Percentiles rank a stretch among this genome's conserved stretches.
Evolutionary conservation across 805 yeast species (phyloP).

Genomic region (Wickerhamomyces pijperi): DNA sequence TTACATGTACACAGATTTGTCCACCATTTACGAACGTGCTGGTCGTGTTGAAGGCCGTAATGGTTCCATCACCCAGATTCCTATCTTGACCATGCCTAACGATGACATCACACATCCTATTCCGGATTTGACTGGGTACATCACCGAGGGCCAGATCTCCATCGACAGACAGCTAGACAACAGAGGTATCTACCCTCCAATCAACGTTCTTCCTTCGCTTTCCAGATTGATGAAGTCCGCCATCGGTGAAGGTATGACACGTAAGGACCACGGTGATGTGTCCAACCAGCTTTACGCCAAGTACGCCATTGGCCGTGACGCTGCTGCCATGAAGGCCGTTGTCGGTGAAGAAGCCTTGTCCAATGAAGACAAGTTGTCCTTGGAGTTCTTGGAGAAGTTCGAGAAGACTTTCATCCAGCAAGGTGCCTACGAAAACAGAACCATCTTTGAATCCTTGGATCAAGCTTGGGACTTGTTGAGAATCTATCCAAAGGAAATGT

Average conservation of each 20-base stretch:
- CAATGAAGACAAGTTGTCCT: conserved; percentile 91
- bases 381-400: conserved; percentile 95
- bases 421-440: conserved; percentile 95
- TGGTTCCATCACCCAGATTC: conserved; percentile 98
- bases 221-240: conserved; percentile 99
- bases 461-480: conserved; percentile 97
- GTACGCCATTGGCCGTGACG: conserved; percentile 99
- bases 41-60: conserved; percentile 99
- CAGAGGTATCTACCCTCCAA: conserved; percentile 98
- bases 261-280: conserved; percentile 99
- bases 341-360: conserved; percentile 99
- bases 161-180: conserved; percentile 93
- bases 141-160: conserved; percentile 97
- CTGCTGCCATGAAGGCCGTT: conserved; percentile 99
- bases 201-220: conserved; percentile 93
- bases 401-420: conserved; percentile 92
- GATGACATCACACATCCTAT: conserved; percentile 99
- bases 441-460: conserved; percentile 89
- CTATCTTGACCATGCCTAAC: conserved; percentile 98
- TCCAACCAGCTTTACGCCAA: conserved; percentile 98
- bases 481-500: conserved; percentile 97
- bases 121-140: conserved; percentile 99
- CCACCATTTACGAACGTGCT: conserved; percentile 98
- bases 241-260: conserved; percentile 99
- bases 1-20: conserved; percentile 99